A percentile compares a stretch with the other conserved stretches of the same genome.
phyloP scores from a whole-genome alignment of 352 stramenopile species.

The Pythium dissotocum region DNA sequence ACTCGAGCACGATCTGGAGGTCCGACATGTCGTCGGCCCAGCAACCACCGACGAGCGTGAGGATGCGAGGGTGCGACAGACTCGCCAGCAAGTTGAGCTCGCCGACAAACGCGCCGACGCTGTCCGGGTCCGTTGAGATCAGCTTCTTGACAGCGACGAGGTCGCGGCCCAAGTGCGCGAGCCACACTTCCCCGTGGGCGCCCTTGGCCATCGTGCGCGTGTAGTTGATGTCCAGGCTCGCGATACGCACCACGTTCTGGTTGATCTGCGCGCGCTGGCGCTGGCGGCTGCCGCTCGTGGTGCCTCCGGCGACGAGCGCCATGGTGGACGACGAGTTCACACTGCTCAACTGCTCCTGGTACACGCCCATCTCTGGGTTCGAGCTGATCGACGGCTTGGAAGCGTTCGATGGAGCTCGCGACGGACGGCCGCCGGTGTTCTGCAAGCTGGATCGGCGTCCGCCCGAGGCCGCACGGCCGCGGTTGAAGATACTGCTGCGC shows the following conservation, averaged over 20 bases:
- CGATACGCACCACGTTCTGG: conserved; percentile 54
- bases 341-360: conserved; percentile 27
- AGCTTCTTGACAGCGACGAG: conserved; percentile 85
- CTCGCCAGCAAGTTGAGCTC: conserved; percentile 84
- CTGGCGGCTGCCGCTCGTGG: conserved; percentile 18
- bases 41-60: conserved; percentile 68
- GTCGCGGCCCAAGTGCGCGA: conserved; percentile 63
- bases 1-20: conserved; percentile 74
- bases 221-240: conserved; percentile 71
- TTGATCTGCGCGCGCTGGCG: conserved; percentile 35
- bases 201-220: conserved; percentile 80
- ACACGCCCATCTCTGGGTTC: conserved; percentile 34
- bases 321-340: conserved; percentile 5
- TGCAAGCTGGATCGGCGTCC: conserved; percentile 2
- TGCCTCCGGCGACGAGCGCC: neutral
- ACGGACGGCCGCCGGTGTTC: conserved; percentile 14
- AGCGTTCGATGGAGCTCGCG: neutral
- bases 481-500: conserved; percentile 21
- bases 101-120: conserved; percentile 65
- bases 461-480: conserved; percentile 11
- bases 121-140: conserved; percentile 52
- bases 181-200: conserved; percentile 81
- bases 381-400: conserved; percentile 19
- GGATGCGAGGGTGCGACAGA: conserved; percentile 74
- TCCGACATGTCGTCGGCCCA: conserved; percentile 71